Base-by-base conservation (phyloP, 2,329 filamentous ascomycete genomes). In the Thelonectria discophora region DNA sequence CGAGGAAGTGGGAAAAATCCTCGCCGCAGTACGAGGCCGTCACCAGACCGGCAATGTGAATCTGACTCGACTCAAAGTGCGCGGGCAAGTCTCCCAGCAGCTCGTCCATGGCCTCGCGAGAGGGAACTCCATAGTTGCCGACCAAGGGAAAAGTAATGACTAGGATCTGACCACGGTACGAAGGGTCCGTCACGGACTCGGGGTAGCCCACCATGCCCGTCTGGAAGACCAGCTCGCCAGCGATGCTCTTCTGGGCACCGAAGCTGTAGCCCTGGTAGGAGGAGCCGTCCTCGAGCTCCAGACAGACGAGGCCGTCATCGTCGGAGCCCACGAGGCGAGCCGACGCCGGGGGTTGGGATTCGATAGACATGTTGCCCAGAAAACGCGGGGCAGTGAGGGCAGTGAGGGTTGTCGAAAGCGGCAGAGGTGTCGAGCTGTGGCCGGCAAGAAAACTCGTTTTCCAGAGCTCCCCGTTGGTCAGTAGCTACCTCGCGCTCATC, bases 131-230 rank as follows among this genome's bases (percentile, higher is more conserved):
- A 81, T 99, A 99, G 84, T 98, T 99, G 77, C 94, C 94, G 62
- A 97, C 91, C 40, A 98, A 84, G 61, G 94, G 95, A 78, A 97
- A 97, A 55, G 94, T 99, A 74, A 98, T 89, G 79, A 98, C 94
- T 71, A 99, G 86, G 72, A 99, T 97, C 82, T 99, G 94, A 65
- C 92, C 92, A 51, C 91, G 90, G 80, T 95, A 94, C 51, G 92
- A 94, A 69, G 92, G 92, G 75, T 95, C 92, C 63, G 92, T 94
- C 72, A 95, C 85, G 49, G 90, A 96, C 84, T 99, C 95, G 43
- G 95, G 94, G 78, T 99, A 99, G 75, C 95, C 95, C 72, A 98
- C 95, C 94, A 98, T 97, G 79, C 95, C 95, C 60, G 95, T 99
- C 86, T 98, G 94, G 83, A 99, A 99, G 80, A 99, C 95, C 77